Conservation (phyloP, 2,329 filamentous ascomycete genomes). For the Colletotrichum echinochloae region DNA sequence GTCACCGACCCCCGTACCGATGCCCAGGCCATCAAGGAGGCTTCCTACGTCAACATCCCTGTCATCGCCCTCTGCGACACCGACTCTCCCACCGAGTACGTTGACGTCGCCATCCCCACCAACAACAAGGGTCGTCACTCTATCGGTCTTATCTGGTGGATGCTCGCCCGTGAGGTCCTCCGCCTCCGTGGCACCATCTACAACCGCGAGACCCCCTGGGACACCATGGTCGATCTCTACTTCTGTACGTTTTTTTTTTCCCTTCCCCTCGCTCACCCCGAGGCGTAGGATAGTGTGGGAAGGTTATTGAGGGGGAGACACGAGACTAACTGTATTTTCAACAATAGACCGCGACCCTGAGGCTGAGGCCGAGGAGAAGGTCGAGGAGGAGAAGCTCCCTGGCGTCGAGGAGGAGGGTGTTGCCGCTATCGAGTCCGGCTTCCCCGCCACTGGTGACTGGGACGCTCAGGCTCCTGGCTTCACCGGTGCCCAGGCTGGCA, state of each 20-base stretch:
- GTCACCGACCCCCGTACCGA: conserved; percentile 99
- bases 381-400: conserved; percentile 90
- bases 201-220: conserved; percentile 96
- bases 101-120: conserved; percentile 99
- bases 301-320: neutral
- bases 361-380: conserved; percentile 98
- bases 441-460: conserved; percentile 83
- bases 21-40: conserved; percentile 99
- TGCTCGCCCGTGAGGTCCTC: conserved; percentile 99
- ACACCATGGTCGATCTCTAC: conserved; percentile 99
- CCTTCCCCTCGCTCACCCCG: too few relatives aligned
- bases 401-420: conserved; percentile 87
- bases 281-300: neutral
- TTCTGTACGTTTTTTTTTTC: conserved; percentile 90
- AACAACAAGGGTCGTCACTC: conserved; percentile 99
- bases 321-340: conserved; percentile 19
- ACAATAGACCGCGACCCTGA: conserved; percentile 91
- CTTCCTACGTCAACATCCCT: conserved; percentile 99
- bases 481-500: conserved; percentile 68
- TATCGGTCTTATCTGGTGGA: conserved; percentile 99
- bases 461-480: conserved; percentile 82
- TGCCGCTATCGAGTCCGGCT: conserved; percentile 82
- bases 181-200: conserved; percentile 97
- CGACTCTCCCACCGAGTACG: conserved; percentile 99
- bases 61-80: conserved; percentile 99